Evolutionary conservation across 495 filamentous ascomycete species (phyloP), one percentile per base, ranked within the genome.

Genomic region (Cryomyces minteri): DNA sequence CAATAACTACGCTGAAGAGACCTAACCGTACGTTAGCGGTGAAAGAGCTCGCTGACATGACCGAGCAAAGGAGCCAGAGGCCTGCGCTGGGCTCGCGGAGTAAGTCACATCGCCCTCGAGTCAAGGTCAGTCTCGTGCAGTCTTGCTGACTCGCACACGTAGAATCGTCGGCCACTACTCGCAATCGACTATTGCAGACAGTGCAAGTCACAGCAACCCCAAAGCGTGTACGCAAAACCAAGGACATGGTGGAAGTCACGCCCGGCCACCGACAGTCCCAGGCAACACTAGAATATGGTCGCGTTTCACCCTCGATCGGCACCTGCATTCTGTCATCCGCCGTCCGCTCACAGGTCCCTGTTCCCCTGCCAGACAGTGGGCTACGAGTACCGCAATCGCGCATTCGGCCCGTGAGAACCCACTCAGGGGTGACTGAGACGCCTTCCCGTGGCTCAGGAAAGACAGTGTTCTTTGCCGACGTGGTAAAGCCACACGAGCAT

Each of bases 1-100:
- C 88, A 9, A 95, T 96, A 47, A 66, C 73, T 8, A 69, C 82
- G 1, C 65, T 96, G 30, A 83, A 86, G 53, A 93, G 80, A 59
- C 90, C 90, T 5, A 94, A 95, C 55, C 72, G 90, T 45, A 71
- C 79, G 5, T 65, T 88, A 38, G 84, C 82, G 9, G 77, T 76
- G 9, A 77, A 77, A 51, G 77, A 79, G 42, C 66, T 85, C 36
- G 80, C 73, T 5, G 77, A 88, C 4, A 77, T 74, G 43, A 74
- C 74, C 7, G 79, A 82, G 49, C 76, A 72, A 54, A 70, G 82
- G 31, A 31, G 4, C 37, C n/a, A 51, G 36, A 34, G 43, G 46
- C 38, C 11, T 25, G 32, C 32, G 14, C 56, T 54, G 28, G 57
- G 60, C 34, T 51, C 63, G 36, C 51, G 50, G 40, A 62, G 56